These are phyloP conservation scores for Eucalyptus shirleyi DNA, from an alignment of 345 rosid genomes.

Conservation along the genomic window DNA sequence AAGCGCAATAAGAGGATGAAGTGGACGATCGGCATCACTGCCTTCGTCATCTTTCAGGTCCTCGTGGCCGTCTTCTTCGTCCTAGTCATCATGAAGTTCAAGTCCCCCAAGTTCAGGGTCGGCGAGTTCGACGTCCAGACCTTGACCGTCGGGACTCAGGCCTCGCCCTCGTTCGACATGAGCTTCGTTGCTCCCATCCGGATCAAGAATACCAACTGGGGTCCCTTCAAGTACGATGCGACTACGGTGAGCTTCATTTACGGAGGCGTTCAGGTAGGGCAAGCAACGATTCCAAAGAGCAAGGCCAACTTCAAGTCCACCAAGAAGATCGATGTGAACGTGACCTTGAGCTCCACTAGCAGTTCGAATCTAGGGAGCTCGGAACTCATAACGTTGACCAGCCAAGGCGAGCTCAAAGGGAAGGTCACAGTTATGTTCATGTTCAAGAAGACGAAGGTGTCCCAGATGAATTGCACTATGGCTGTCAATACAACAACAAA, in stretches of 20 bases:
- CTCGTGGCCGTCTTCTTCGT: background rate
- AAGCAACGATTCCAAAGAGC: background rate
- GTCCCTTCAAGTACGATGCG: background rate
- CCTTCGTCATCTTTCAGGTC: background rate
- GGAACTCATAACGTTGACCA: background rate
- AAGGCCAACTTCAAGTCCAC: background rate
- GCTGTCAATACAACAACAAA: background rate
- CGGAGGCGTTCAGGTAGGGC: background rate
- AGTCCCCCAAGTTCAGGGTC: background rate
- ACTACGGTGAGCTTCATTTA: background rate
- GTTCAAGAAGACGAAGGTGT: background rate
- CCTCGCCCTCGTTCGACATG: background rate
- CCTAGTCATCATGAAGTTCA: background rate
- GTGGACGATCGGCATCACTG: background rate
- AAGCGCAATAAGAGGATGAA: background rate
- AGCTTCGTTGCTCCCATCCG: background rate
- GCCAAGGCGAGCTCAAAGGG: background rate
- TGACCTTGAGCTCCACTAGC: background rate
- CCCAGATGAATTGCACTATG: background rate
- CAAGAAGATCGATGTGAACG: background rate
- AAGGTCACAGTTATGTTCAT: background rate
- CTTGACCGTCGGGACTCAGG: background rate
- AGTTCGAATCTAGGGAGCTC: background rate
- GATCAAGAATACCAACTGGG: background rate
- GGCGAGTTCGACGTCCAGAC: background rate